phyloP scores from a whole-genome alignment of 2,329 filamentous ascomycete genomes.

The Aspergillus quadrilineatus region DNA sequence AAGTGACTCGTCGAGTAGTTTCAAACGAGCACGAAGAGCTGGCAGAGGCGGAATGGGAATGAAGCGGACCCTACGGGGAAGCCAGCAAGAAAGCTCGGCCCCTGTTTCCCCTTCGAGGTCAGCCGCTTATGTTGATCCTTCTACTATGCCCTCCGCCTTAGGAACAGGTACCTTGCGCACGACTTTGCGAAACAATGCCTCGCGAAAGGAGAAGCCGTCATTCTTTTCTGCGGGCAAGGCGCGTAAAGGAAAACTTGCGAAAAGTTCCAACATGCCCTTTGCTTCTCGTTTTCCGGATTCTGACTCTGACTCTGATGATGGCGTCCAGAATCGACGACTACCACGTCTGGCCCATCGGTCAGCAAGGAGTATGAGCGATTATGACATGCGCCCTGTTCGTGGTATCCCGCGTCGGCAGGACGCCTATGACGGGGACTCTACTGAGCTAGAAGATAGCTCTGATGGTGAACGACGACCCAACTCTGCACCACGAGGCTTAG shows the following conservation, averaged over 20 bases:
- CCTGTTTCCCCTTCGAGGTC: constrained; percentile 45
- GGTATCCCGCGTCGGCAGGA: constrained; percentile 61
- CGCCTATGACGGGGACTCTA: constrained; percentile 61
- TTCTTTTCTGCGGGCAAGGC: constrained; percentile 42
- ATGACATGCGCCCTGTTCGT: constrained; percentile 61
- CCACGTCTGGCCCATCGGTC: constrained; percentile 56
- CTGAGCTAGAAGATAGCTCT: constrained; percentile 61
- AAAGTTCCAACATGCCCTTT: constrained; percentile 31
- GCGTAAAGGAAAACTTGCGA: constrained; percentile 29
- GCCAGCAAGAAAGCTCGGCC: constrained; percentile 37
- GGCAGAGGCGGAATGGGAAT: constrained; percentile 56
- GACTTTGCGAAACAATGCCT: constrained; percentile 50
- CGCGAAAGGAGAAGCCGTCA: constrained; percentile 43
- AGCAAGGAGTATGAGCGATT: constrained; percentile 72
- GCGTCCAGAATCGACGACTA: constrained; percentile 40
- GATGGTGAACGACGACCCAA: constrained; percentile 46
- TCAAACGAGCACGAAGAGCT: constrained; percentile 62
- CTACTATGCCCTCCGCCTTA: constrained; percentile 46
- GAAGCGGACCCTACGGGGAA: constrained; percentile 69
- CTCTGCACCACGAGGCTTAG: constrained; percentile 8
- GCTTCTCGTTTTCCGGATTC: constrained; percentile 60
- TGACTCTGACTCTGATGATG: constrained; percentile 67
- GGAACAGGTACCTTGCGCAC: constrained; percentile 46
- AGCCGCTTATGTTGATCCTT: constrained; percentile 61
- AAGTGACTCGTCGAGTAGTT: constrained; percentile 72